Evolutionary conservation across 495 filamentous ascomycete genomes (phyloP), one percentile per base, ranked within the genome.

Genomic region (Penicillium cinerascens): DNA sequence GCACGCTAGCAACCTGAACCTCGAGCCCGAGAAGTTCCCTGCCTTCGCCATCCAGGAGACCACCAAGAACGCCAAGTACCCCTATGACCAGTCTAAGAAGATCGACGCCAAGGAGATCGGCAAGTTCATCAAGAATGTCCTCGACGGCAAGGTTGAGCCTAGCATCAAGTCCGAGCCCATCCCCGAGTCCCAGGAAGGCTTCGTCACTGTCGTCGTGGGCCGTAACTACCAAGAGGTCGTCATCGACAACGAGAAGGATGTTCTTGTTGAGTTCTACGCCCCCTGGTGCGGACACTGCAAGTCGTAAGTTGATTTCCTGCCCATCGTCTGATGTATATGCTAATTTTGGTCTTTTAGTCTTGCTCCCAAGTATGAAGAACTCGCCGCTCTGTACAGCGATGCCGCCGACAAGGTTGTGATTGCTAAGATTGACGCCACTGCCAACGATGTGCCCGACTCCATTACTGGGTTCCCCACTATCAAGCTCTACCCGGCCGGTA

Each of bases 211-310:
- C 43, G 83, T 97, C 51, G 93, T 99, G 44, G 93, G 93, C 66
- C 86, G 95, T 72, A 93, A 83, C 74, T 99, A 97, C 81, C 81
- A 97, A 48, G 85, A 95, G 9, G 70, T 97, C 44, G 92, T 99
- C 65, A 80, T 97, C 27, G 85, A 99, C 61, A 87, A 96, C 67
- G 80, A 87, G 56, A 96, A 97, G 83, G 93, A 99, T 74, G 93
- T 99, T 51, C 84, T 99, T 46, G 74, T 99, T 49, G 93, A 99
- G 76, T 99, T 95, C 77, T 99, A 99, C 74, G 93, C 93, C 27
- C 95, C 95, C 41, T 97, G 93, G 95, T 99, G 95, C 68, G 93
- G 93, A 64, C 93, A 98, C 82, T 98, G 93, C 89, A 98, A 98
- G 80, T 84, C 91, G 73, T 82, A 74, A 66, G 75, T 73, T 40